phyloP scores from a whole-genome alignment of 306 rosid genomes.

The Vigna unguiculata region DNA sequence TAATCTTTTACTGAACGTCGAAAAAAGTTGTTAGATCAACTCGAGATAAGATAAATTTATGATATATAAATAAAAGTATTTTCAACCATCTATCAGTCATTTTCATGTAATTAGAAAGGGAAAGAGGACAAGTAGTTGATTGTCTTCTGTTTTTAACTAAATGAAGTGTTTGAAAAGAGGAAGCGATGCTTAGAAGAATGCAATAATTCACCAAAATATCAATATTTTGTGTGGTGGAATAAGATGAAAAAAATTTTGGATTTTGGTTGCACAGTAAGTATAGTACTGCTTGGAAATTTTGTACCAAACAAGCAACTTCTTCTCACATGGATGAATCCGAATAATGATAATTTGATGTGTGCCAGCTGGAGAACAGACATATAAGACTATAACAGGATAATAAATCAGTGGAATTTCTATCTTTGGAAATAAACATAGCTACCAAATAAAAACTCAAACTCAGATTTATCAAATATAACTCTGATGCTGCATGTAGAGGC shows the following conservation, averaged over 20 bases:
- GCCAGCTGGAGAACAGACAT: not conserved
- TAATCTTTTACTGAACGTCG: too few relatives aligned
- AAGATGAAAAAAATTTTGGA: not conserved
- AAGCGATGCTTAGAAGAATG: not conserved
- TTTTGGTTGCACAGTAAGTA: not conserved
- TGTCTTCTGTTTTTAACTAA: slow-evolving; percentile 8
- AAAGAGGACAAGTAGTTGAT: slow-evolving; percentile 21
- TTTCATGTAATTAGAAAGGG: slow-evolving; percentile 17
- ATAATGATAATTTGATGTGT: not conserved
- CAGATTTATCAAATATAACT: not conserved
- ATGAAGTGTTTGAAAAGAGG: not conserved
- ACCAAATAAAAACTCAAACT: not conserved
- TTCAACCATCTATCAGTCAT: too few relatives aligned
- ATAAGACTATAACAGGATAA: not conserved
- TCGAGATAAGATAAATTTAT: too few relatives aligned
- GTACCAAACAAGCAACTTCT: not conserved
- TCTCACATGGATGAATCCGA: not conserved
- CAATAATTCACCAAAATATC: not conserved
- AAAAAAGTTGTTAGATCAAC: too few relatives aligned
- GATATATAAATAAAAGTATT: too few relatives aligned
- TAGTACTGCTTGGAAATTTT: not conserved
- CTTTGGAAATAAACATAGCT: not conserved
- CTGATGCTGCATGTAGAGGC: too few relatives aligned
- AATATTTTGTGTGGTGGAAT: not conserved
- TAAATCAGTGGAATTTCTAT: not conserved